A percentile compares a stretch with the other conserved stretches of the same genome.
Evolutionary conservation across 192 early-diverging fungal species (phyloP).

Genomic region (Coemansia sp.): DNA sequence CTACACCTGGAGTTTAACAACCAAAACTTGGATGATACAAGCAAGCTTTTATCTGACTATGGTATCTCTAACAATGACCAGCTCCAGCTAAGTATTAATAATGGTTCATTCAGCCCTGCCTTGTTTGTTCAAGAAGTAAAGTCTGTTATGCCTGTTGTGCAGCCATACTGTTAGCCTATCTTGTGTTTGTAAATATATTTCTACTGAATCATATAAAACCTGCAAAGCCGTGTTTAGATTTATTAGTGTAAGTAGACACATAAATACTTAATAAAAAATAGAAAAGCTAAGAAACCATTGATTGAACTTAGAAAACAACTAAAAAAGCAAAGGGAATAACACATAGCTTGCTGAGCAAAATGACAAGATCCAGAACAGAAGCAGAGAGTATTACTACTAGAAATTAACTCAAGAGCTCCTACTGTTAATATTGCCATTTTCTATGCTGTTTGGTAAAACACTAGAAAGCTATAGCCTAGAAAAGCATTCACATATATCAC

Average conservation of each 20-base stretch:
- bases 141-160: slow-evolving; percentile 1
- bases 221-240: neutral
- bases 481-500: too few relatives aligned
- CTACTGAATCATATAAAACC: too few relatives aligned
- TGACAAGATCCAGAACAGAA: too few relatives aligned
- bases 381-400: too few relatives aligned
- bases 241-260: neutral
- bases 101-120: neutral
- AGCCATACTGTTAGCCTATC: neutral
- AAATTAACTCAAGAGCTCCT: too few relatives aligned
- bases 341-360: too few relatives aligned
- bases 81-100: neutral
- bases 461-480: too few relatives aligned
- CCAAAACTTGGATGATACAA: neutral
- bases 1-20: neutral
- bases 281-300: neutral
- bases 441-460: too few relatives aligned
- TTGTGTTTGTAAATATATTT: too few relatives aligned
- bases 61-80: neutral
- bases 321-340: too few relatives aligned
- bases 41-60: neutral
- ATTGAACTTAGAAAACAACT: neutral
- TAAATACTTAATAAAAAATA: neutral
- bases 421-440: too few relatives aligned
- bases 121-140: neutral